These are phyloP conservation scores for Rasamsonia emersonii DNA, from an alignment of 2,329 filamentous ascomycete species.

Conservation along the genomic window DNA sequence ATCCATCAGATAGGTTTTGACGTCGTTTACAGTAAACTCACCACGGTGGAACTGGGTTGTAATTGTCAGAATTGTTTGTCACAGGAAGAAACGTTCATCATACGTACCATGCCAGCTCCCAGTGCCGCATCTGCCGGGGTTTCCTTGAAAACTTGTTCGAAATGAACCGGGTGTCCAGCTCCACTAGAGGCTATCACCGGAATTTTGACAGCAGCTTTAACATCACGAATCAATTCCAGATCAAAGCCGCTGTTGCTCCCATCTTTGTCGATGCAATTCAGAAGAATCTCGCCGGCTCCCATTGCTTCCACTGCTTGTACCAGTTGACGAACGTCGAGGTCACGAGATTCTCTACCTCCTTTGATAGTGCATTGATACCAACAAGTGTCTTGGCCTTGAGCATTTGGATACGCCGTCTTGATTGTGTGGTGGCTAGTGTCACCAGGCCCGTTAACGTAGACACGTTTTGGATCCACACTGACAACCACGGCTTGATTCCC, in stretches of 20 bases:
- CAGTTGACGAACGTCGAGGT: constrained; percentile 86
- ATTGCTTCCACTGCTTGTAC: constrained; percentile 86
- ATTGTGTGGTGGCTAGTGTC: constrained; percentile 69
- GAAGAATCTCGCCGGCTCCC: constrained; percentile 85
- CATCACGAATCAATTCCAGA: constrained; percentile 77
- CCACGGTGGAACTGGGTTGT: constrained; percentile 67
- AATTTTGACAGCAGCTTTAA: constrained; percentile 79
- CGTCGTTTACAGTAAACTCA: constrained; percentile 89
- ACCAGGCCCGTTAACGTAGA: constrained; percentile 65
- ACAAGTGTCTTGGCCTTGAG: constrained; percentile 69
- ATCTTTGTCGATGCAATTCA: constrained; percentile 97
- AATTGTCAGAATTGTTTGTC: constrained; percentile 8
- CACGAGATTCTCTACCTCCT: constrained; percentile 86
- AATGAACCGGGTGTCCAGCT: constrained; percentile 79
- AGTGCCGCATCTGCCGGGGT: constrained; percentile 86
- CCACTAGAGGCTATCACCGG: constrained; percentile 94
- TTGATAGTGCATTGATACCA: constrained; percentile 99
- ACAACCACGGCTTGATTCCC: constrained; percentile 96
- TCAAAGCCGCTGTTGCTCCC: constrained; percentile 93
- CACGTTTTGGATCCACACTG: constrained; percentile 83
- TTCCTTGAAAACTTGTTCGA: constrained; percentile 78
- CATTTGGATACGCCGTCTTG: constrained; percentile 59
- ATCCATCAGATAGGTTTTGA: constrained; percentile 70
- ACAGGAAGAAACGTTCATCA: neutral
- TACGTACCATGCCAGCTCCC: constrained; percentile 76